These are phyloP conservation scores for Akanthomyces muscarius DNA, from an alignment of 2,329 filamentous ascomycete genomes.

Conservation along the genomic window DNA sequence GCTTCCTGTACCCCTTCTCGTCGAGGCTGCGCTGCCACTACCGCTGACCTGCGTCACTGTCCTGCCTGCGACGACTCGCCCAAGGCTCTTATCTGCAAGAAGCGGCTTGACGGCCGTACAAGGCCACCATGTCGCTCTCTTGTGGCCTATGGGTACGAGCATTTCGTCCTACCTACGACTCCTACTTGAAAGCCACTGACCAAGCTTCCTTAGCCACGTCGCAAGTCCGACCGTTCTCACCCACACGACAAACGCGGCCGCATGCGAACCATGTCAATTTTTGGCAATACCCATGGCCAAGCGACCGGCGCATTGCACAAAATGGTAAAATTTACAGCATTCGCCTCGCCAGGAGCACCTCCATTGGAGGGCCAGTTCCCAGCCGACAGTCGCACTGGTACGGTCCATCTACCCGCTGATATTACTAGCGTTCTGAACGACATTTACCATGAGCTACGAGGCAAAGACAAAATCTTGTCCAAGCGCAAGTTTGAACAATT, in stretches of 20 bases:
- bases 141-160: conserved; percentile 14
- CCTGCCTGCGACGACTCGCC: background rate
- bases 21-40: background rate
- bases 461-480: conserved; percentile 28
- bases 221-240: background rate
- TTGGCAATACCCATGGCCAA: conserved; percentile 33
- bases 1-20: background rate
- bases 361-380: conserved; percentile 26
- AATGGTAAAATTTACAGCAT: conserved; percentile 33
- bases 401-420: conserved; percentile 43
- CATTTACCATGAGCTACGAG: conserved; percentile 45
- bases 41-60: conserved; percentile 4
- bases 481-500: conserved; percentile 43
- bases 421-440: conserved; percentile 46
- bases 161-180: background rate
- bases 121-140: conserved; percentile 11
- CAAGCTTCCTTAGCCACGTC: conserved; percentile 1
- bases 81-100: background rate
- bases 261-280: conserved; percentile 37
- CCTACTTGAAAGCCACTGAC: background rate
- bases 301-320: conserved; percentile 28
- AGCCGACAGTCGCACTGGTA: conserved; percentile 21
- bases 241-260: conserved; percentile 26
- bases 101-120: background rate
- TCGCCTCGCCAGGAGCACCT: conserved; percentile 28